A percentile compares a stretch with the other conserved stretches of the same genome.
Conservation (phyloP, 805 yeast species). For the Metschnikowia similis region DNA sequence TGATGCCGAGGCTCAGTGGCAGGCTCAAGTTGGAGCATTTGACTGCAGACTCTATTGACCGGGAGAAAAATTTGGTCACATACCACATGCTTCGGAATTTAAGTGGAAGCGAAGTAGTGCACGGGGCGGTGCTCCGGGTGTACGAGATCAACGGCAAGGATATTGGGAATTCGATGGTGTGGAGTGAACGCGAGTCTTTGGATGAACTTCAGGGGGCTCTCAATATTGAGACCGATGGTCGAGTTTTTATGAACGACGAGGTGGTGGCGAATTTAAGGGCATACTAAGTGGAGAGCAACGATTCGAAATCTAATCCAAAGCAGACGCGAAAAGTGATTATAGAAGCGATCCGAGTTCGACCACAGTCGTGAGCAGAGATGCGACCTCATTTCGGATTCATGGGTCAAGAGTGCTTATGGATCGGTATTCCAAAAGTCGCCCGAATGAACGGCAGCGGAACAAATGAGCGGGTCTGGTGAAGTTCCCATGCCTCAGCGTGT, state of each 20-base stretch:
- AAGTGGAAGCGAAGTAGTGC: constrained; percentile 1
- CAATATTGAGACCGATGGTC: constrained; percentile 18
- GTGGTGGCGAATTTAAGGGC: constrained; percentile 31
- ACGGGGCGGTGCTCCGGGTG: constrained; percentile 22
- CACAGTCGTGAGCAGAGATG: no score
- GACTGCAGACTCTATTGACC: constrained; percentile 36
- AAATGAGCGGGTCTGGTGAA: no score
- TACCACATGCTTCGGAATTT: constrained; percentile 19
- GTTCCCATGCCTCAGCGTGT: no score
- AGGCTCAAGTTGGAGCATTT: constrained; percentile 47
- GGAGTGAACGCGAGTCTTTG: constrained; percentile 27
- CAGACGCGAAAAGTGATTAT: background rate
- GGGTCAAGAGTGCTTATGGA: no score
- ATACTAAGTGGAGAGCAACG: constrained; percentile 7
- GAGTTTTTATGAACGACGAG: constrained; percentile 24
- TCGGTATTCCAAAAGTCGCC: no score
- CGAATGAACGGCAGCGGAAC: no score
- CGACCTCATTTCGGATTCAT: no score
- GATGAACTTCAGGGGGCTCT: constrained; percentile 13
- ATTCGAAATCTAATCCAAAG: no score
- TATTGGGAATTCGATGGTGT: constrained; percentile 22
- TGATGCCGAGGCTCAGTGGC: constrained; percentile 39
- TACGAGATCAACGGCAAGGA: constrained; percentile 31
- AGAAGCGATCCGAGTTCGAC: background rate
- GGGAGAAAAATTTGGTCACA: constrained; percentile 30